Conservation (phyloP, 352 stramenopile species). For the Phytopythium cucurbitacearum region DNA sequence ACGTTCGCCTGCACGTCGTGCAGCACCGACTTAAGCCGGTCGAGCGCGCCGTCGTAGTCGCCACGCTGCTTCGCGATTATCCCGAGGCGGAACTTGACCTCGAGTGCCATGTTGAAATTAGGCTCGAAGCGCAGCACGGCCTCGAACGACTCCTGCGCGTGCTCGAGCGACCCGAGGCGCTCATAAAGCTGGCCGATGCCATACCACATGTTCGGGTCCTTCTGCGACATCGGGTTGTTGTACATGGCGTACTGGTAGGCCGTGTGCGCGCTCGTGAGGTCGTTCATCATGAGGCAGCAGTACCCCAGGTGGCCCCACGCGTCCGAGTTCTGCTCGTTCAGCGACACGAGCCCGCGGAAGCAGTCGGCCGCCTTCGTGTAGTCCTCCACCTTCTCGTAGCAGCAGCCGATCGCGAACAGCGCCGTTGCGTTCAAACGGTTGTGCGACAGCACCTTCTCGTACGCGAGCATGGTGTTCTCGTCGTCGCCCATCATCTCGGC, state of each 20-base stretch:
- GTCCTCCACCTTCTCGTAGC: constrained; percentile 85
- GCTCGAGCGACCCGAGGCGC: constrained; percentile 74
- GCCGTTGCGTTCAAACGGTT: constrained; percentile 82
- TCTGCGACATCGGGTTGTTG: constrained; percentile 86
- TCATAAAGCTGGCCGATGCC: constrained; percentile 86
- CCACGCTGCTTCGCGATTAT: constrained; percentile 85
- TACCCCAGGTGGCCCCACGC: constrained; percentile 83
- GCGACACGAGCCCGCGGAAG: constrained; percentile 78
- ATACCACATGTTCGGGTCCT: constrained; percentile 87
- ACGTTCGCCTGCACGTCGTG: constrained; percentile 78
- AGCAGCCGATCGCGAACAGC: constrained; percentile 81
- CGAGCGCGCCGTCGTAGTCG: constrained; percentile 76
- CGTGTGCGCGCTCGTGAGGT: constrained; percentile 82
- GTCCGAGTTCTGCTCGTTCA: constrained; percentile 84
- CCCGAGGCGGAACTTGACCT: constrained; percentile 83
- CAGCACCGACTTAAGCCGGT: constrained; percentile 79
- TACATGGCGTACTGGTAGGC: constrained; percentile 89
- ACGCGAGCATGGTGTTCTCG: constrained; percentile 85
- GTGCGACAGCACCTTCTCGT: constrained; percentile 86
- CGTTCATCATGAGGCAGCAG: constrained; percentile 89
- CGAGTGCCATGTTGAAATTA: constrained; percentile 85
- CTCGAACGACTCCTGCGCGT: constrained; percentile 84
- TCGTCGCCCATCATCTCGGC: constrained; percentile 90
- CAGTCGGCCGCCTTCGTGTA: constrained; percentile 86
- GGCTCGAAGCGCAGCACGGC: constrained; percentile 81